Evolutionary conservation across 768 basidiomycete genomes (phyloP).

Genomic region (Lentinula aciculospora): DNA sequence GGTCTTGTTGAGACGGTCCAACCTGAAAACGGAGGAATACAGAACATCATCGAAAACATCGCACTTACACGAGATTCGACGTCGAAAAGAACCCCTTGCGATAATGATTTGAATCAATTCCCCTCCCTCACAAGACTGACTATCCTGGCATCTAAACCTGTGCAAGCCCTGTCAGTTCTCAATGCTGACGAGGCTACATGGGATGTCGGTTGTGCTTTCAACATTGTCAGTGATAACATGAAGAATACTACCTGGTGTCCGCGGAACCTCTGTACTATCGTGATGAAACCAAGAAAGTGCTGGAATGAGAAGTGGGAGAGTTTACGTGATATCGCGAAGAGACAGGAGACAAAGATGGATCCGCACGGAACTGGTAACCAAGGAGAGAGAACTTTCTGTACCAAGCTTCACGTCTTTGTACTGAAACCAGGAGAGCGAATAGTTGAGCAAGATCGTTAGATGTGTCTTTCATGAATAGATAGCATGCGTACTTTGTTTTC

Average conservation of each 20-base stretch:
- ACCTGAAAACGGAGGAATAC: too few relatives aligned
- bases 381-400: neutral
- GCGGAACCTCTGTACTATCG: neutral
- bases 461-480: too few relatives aligned
- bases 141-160: neutral
- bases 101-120: neutral
- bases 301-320: slow-evolving; percentile 6
- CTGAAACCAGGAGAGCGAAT: neutral
- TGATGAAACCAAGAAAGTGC: neutral
- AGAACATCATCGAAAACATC: neutral
- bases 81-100: too few relatives aligned
- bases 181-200: neutral
- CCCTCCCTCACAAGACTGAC: neutral
- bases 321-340: neutral
- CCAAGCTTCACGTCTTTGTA: neutral
- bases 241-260: too few relatives aligned
- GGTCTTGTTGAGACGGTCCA: neutral
- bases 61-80: neutral
- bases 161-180: neutral
- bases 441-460: neutral
- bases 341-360: neutral
- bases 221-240: neutral
- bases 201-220: neutral
- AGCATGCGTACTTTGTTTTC: too few relatives aligned
- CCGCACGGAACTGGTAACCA: neutral